Percentiles rank a stretch among this genome's conserved stretches.
phyloP scores from a whole-genome alignment of 1,284 basidiomycete species.

The Leucoagaricus sp. region DNA sequence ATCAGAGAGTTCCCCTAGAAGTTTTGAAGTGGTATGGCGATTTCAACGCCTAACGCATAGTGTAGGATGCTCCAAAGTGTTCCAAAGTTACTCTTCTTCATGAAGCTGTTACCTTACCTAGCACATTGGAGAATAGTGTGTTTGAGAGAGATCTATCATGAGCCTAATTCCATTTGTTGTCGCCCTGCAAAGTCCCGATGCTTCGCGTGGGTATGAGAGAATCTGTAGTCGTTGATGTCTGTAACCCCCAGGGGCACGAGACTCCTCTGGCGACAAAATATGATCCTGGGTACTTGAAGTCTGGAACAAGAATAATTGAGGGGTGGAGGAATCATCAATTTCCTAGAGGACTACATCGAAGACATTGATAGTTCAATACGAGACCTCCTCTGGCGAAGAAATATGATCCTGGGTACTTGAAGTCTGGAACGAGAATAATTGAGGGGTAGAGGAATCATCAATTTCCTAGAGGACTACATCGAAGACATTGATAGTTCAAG shows the following conservation, averaged over 20 bases:
- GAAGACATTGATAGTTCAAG: background rate
- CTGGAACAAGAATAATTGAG: background rate
- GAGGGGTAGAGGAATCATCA: background rate
- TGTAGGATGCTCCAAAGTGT: background rate
- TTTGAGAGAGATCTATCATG: background rate
- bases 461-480: background rate
- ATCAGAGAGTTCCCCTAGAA: background rate
- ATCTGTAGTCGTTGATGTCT: background rate
- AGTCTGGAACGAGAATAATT: background rate
- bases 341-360: background rate
- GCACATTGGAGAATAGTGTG: background rate
- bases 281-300: background rate
- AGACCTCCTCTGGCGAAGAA: no score
- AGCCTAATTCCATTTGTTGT: background rate
- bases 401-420: background rate
- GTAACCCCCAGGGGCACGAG: background rate
- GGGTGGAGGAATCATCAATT: background rate
- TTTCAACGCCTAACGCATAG: background rate
- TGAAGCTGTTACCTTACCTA: conserved; percentile 9
- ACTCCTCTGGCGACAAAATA: background rate
- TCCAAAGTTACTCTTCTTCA: background rate
- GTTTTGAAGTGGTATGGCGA: background rate
- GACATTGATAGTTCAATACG: no score
- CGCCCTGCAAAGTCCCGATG: background rate
- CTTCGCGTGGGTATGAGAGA: conserved; percentile 8